Evolutionary conservation across 805 yeast species (phyloP).

Genomic region (Zygosaccharomyces kombuchaensis): DNA sequence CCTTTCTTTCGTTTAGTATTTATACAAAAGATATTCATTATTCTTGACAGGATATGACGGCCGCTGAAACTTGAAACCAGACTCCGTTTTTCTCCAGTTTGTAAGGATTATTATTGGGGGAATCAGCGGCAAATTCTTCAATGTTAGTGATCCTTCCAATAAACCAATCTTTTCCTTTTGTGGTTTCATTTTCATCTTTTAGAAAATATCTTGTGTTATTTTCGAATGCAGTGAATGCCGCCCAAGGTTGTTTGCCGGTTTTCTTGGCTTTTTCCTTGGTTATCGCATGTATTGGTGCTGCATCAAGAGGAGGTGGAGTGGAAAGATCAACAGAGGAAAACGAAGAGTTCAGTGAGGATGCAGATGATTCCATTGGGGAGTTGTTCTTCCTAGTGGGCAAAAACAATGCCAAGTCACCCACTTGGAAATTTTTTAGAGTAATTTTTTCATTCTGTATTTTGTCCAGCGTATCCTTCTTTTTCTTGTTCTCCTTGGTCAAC

Average conservation of each 20-base stretch:
- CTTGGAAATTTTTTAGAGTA: constrained; percentile 60
- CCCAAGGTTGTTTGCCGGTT: constrained; percentile 64
- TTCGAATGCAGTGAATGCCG: constrained; percentile 73
- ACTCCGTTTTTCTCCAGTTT: constrained; percentile 54
- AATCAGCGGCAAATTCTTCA: constrained; percentile 49
- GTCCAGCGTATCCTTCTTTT: constrained; percentile 28
- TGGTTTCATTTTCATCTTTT: constrained; percentile 39
- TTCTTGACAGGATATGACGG: constrained; percentile 8
- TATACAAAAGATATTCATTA: not conserved
- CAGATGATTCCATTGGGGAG: constrained; percentile 16
- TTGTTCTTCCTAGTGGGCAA: constrained; percentile 60
- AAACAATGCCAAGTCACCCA: constrained; percentile 77
- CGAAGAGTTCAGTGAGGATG: constrained; percentile 32
- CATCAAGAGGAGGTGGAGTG: constrained; percentile 31
- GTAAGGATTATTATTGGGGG: constrained; percentile 54
- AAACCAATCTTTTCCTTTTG: constrained; percentile 68
- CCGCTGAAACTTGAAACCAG: constrained; percentile 63
- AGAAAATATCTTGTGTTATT: constrained; percentile 84
- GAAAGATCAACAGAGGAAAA: constrained; percentile 35
- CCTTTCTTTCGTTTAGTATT: constrained; percentile 25
- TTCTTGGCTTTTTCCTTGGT: constrained; percentile 13
- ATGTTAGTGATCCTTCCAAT: constrained; percentile 65
- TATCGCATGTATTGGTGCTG: constrained; percentile 7
- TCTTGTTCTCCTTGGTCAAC: constrained; percentile 56
- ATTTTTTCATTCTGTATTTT: constrained; percentile 43